Evolutionary conservation across 176 grass and related monocot genomes (phyloP), one percentile per base, ranked within the genome.

Genomic region (Lolium perenne): DNA sequence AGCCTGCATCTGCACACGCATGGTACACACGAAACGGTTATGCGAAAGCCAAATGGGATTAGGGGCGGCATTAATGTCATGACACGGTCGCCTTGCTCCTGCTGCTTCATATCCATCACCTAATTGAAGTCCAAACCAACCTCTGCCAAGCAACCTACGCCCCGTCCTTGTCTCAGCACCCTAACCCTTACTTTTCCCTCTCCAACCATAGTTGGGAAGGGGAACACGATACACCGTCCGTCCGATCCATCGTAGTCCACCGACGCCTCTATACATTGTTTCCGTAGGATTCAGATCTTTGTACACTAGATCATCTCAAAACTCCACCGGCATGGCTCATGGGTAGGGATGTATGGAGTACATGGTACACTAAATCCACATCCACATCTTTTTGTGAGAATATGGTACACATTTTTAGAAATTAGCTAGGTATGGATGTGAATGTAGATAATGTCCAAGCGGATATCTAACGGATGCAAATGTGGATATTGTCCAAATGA

Each of bases 51-150:
- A 56, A 64, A 25, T 10, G 32, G 8, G 41, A 62, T 76, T 64
- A 29, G 21, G 58, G 60, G 7, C 48, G 38, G 8, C 77, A 40
- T 89, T 85, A 76, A 85, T 58, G 22, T 20, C 45, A 20, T 80
- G 82, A 81, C 10, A 20, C 77, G 14, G 56, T 23, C 73, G 58
- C 79, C 58, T 15, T 13, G 40, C 21, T 63, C n/a, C 20, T 21
- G 18, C 56, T 47, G 57, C 77, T 26, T 47, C 46, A 50, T 83
- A 83, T 72, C 64, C 51, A 68, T 84, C 85, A 58, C 81, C 43
- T 23, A 91, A 87, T 67, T 67, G 15, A 55, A 55, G 49, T 7
- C 49, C 49, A 54, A 65, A 67, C 46, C 62, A 53, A 81, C 47
- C 62, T 80, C 79, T 81, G 4, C 14, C 38, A 63, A 38, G 77